Evolutionary conservation across 306 rosid species (phyloP).

Genomic region (Vigna nakashimae): DNA sequence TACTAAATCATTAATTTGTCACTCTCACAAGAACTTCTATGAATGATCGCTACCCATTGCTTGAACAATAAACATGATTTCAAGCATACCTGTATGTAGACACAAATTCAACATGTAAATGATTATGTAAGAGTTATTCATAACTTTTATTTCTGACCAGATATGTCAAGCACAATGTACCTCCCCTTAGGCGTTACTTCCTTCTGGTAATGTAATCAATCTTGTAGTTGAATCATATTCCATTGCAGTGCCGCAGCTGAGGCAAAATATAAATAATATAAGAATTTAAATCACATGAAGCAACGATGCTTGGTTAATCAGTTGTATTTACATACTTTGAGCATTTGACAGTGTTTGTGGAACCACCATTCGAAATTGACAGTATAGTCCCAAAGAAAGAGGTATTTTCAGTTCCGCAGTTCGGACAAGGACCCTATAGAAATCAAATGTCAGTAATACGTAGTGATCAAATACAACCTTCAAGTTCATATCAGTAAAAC

Average conservation of each 20-base stretch:
- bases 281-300: constrained; percentile 36
- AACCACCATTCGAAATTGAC: constrained; percentile 83
- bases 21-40: constrained; percentile 25
- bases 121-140: no score
- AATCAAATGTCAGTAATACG: constrained; percentile 20
- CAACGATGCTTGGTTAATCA: background rate
- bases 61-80: constrained; percentile 29
- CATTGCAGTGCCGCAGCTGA: constrained; percentile 83
- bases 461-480: background rate
- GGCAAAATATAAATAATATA: constrained; percentile 31
- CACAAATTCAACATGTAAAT: background rate
- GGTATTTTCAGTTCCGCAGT: constrained; percentile 86
- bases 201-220: constrained; percentile 93
- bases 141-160: no score
- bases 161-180: constrained; percentile 34
- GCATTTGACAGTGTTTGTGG: constrained; percentile 76
- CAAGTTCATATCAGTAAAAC: background rate
- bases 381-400: constrained; percentile 94
- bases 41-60: constrained; percentile 22
- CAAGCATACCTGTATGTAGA: constrained; percentile 27
- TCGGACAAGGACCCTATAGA: constrained; percentile 88
- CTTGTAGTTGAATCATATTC: constrained; percentile 70
- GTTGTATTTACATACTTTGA: constrained; percentile 46
- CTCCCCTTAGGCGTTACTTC: constrained; percentile 72
- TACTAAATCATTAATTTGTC: constrained; percentile 39